Evolutionary conservation across 2,329 filamentous ascomycete genomes (phyloP).

Genomic region (Monosporascus cannonballus): DNA sequence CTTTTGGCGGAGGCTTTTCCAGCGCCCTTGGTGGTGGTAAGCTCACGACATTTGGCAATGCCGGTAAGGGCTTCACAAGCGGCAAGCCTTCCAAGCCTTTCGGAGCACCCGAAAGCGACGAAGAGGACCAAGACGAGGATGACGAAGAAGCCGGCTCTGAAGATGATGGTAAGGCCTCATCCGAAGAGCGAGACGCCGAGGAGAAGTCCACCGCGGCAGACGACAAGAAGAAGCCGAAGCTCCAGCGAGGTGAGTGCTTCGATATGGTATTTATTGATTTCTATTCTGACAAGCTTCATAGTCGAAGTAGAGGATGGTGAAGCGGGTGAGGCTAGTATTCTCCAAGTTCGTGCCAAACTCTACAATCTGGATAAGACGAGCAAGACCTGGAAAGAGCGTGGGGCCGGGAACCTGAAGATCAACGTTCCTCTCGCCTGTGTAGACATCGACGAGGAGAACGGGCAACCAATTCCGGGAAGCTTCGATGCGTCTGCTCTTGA

Average conservation of each 20-base stretch:
- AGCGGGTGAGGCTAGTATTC: constrained; percentile 69
- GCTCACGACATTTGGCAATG: constrained; percentile 65
- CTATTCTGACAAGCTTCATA: constrained; percentile 30
- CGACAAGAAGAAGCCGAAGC: constrained; percentile 59
- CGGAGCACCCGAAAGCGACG: constrained; percentile 65
- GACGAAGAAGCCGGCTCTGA: constrained; percentile 40
- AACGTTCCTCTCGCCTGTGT: constrained; percentile 61
- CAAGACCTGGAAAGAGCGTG: constrained; percentile 83
- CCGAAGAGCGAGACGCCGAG: constrained; percentile 39
- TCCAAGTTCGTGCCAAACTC: constrained; percentile 75
- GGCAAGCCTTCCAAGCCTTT: constrained; percentile 66
- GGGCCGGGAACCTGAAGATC: constrained; percentile 76
- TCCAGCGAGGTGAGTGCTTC: constrained; percentile 61
- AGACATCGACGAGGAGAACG: constrained; percentile 45
- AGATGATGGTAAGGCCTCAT: constrained; percentile 32
- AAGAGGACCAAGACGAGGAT: constrained; percentile 31
- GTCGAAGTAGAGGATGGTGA: constrained; percentile 78
- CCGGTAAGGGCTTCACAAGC: constrained; percentile 45
- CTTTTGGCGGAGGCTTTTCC: constrained; percentile 44
- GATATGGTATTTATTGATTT: constrained; percentile 7
- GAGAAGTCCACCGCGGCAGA: constrained; percentile 23
- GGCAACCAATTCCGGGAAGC: constrained; percentile 41
- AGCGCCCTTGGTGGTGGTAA: constrained; percentile 34
- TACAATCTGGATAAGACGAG: constrained; percentile 68
- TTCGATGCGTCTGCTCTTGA: constrained; percentile 51